Base-by-base conservation (phyloP, 768 basidiomycete species). In the Trametes cingulata region DNA sequence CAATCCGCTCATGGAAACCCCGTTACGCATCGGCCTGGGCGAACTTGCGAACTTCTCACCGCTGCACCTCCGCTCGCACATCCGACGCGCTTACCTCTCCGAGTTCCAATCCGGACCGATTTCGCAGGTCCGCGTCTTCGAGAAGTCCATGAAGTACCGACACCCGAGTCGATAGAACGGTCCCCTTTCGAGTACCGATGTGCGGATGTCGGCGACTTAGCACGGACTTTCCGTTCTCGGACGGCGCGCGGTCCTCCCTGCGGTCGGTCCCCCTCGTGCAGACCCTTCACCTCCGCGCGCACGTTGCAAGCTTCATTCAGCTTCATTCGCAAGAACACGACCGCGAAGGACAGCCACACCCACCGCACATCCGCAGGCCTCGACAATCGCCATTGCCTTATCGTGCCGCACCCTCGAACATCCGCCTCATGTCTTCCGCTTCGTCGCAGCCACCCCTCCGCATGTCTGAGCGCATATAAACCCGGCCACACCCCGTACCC, bases 401-500 rank as follows among this genome's bases (percentile, higher is more conserved):
- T 51, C 45, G 36, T 19, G 41, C 9, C 20, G 5, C 8, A 19
- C 45, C 45, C n/a, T 5, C 37, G 55, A 25, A 42, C 43, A 19
- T 29, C 27, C 50, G 46, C 64, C 64, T 65, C 64, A 60, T 65
- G 64, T 52, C n/a, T 15, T 41, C 43, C 37, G 39, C 43, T 41
- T 52, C 24, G 17, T 50, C 19, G 27, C 36, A 46, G 60, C 57
- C 60, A 60, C 40, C 35, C 52, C 29, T 47, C 60, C 64, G 56
- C 64, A 58, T 65, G 64, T 51, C 41, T 36, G 49, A 20, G 39
- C 20, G 27, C 47, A 65, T 51, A 52, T 50, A 62, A 65, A 43
- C 25, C 3, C 33, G 7, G 33, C 49, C 51, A 20, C 52, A 33
- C 56, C 51, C 25, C 29, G 15, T 22, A 37, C 42, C 19, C 42